phyloP scores from a whole-genome alignment of 2,329 filamentous ascomycete genomes.

The Apiospora marii region DNA sequence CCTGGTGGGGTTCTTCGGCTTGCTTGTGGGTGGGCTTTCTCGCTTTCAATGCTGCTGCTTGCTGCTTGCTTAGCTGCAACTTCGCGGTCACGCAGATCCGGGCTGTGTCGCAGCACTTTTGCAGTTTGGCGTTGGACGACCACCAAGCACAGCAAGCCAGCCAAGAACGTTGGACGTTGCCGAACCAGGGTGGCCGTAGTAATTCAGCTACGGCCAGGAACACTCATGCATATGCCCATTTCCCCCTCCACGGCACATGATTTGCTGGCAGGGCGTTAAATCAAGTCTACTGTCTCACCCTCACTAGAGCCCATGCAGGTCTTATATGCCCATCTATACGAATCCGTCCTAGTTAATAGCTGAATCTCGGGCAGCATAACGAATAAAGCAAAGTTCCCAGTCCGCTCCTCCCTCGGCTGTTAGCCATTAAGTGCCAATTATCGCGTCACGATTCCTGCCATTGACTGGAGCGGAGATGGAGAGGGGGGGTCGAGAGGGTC shows the following conservation, averaged over 20 bases:
- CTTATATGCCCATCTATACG: slow-evolving; percentile 12
- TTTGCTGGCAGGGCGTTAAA: slow-evolving; percentile 29
- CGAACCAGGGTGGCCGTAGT: not conserved
- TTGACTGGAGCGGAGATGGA: not conserved
- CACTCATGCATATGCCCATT: slow-evolving; percentile 34
- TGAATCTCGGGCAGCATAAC: not conserved
- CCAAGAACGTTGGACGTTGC: slow-evolving; percentile 5
- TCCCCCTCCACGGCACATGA: slow-evolving; percentile 17
- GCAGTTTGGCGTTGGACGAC: not conserved
- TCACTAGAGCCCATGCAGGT: slow-evolving; percentile 30
- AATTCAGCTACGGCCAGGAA: slow-evolving; percentile 26
- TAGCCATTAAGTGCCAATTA: slow-evolving; percentile 35
- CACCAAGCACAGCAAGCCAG: not conserved
- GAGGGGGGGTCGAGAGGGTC: slow-evolving; percentile 25
- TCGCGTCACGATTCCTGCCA: slow-evolving; percentile 37
- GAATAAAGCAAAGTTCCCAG: slow-evolving; percentile 6
- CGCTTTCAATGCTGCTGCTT: not conserved
- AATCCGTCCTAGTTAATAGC: slow-evolving; percentile 14
- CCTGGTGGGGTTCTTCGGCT: not conserved
- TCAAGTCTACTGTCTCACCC: slow-evolving; percentile 26
- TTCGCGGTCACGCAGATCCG: slow-evolving; percentile 1
- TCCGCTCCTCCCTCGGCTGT: not conserved
- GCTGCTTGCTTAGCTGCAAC: slow-evolving; percentile 10
- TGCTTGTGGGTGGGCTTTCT: not conserved
- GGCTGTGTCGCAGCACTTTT: slow-evolving; percentile 16